Conservation (phyloP, 1,284 basidiomycete species). For the Ustilago cynodontis region DNA sequence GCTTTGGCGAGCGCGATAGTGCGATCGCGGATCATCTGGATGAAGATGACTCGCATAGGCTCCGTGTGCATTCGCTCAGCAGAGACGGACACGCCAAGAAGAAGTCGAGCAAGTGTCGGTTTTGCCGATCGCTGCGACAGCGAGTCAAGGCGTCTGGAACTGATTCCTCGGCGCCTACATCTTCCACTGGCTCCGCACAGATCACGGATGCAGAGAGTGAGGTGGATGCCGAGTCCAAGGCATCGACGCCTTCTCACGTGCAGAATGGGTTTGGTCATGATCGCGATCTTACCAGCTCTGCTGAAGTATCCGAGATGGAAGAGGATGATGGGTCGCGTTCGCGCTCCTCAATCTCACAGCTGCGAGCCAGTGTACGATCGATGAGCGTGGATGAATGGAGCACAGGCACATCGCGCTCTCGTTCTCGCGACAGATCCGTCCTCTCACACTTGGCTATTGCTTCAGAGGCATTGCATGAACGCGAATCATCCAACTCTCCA, state of each 20-base stretch:
- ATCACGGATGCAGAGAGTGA: slow-evolving; percentile 46
- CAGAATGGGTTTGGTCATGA: background rate
- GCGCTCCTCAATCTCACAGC: slow-evolving; percentile 19
- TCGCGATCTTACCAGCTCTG: slow-evolving; percentile 15
- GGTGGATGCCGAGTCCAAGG: slow-evolving; percentile 1
- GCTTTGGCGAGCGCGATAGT: slow-evolving; percentile 17
- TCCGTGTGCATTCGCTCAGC: slow-evolving; percentile 40
- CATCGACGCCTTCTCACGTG: background rate
- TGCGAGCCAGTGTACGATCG: slow-evolving; percentile 45
- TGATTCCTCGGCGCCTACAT: slow-evolving; percentile 34
- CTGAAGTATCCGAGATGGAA: slow-evolving; percentile 38
- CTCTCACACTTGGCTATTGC: slow-evolving; percentile 18
- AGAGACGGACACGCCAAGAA: slow-evolving; percentile 47
- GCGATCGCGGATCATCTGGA: slow-evolving; percentile 20
- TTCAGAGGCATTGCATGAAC: slow-evolving; percentile 24
- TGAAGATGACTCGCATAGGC: slow-evolving; percentile 27
- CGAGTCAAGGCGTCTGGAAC: slow-evolving; percentile 21
- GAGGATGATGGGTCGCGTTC: slow-evolving; percentile 26
- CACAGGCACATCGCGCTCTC: slow-evolving; percentile 22
- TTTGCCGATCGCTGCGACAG: slow-evolving; percentile 46
- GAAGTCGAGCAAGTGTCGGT: slow-evolving; percentile 51
- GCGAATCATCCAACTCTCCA: slow-evolving; percentile 45
- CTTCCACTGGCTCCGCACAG: slow-evolving; percentile 38
- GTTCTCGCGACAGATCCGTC: slow-evolving; percentile 21
- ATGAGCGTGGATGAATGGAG: slow-evolving; percentile 39